Conservation (phyloP, 805 yeast genomes). For the Candida sakaeoensis region DNA sequence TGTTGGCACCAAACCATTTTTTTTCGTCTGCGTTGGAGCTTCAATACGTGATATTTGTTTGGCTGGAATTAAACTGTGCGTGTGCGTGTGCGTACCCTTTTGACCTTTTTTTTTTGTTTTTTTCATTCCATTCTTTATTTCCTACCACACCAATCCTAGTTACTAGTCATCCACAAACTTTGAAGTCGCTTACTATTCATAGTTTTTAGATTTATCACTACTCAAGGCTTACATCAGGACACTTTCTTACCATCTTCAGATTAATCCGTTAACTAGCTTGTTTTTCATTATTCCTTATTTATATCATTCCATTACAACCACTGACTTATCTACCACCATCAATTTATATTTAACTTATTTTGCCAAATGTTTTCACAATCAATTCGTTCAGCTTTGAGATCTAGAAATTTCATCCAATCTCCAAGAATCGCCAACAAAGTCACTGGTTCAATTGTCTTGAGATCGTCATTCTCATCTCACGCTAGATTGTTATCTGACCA, state of each 20-base stretch:
- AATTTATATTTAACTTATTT: no score
- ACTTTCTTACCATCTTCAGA: no score
- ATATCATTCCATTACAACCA: background rate
- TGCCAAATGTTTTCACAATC: conserved; percentile 39
- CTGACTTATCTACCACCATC: background rate
- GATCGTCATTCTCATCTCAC: conserved; percentile 13
- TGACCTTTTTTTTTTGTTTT: background rate
- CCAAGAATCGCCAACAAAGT: conserved; percentile 24
- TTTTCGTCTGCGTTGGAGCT: background rate
- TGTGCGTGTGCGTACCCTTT: background rate
- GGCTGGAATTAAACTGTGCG: background rate
- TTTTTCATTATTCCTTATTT: no score
- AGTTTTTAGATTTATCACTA: no score
- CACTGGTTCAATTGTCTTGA: conserved; percentile 16
- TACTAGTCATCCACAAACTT: no score
- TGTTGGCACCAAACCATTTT: background rate
- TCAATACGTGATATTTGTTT: background rate
- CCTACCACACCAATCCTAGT: background rate
- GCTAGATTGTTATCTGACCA: conserved; percentile 77
- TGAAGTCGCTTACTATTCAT: no score
- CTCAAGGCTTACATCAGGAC: no score
- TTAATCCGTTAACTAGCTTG: background rate
- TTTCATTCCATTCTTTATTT: background rate
- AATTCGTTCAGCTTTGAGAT: conserved; percentile 41
- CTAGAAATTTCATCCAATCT: conserved; percentile 25